Base-by-base conservation (phyloP, 163 green algal species). In the Trebouxia gelatinosa region DNA sequence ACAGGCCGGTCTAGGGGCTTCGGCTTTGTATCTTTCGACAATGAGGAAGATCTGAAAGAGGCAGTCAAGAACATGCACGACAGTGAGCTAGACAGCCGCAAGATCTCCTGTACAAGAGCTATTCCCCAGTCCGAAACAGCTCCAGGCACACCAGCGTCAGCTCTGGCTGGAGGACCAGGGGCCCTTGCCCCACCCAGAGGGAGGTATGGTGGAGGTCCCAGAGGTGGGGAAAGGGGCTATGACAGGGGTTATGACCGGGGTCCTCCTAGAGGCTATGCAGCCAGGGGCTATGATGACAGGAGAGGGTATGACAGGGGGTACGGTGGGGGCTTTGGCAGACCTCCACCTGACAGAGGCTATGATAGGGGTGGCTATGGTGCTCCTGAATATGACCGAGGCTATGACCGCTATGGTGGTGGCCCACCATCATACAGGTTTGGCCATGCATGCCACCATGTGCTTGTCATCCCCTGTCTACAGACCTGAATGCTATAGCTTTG, bases 51-150 rank as follows among this genome's bases (percentile, higher is more conserved):
- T 29, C 61, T 91, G 74, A 81, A 91, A 46, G 81, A 86, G 3
- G 93, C 91, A 9, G 91, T 96, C 35, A 76, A 79, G 2, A 81
- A 88, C 48, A 86, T 96, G 85, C 93, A 97, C 82, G 89, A 94
- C 65, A 87, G 80, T 19, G 90, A 97, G 57, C 61, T 97, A 6
- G 88, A 94, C 0, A 90, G 89, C 2, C 87, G 92, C 48, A 84
- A 83, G 37, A 94, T 97, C 34, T 92, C 84, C 0, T 90, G 94
- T 1, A 91, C 84, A 17, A 66, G 76, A 16, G 93, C 93, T 37
- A 89, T 96, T 74, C 93, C 93, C 9, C 88, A 95, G 86, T 77
- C 83, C 21, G 79, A 94, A 76, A 95, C 87, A 6, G 84, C 86
- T 31, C 89, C 88, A 16, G 89, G 90, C 64, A 92, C 86, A 21